phyloP scores from a whole-genome alignment of 352 stramenopile genomes.

The Globisporangium alternatum region DNA sequence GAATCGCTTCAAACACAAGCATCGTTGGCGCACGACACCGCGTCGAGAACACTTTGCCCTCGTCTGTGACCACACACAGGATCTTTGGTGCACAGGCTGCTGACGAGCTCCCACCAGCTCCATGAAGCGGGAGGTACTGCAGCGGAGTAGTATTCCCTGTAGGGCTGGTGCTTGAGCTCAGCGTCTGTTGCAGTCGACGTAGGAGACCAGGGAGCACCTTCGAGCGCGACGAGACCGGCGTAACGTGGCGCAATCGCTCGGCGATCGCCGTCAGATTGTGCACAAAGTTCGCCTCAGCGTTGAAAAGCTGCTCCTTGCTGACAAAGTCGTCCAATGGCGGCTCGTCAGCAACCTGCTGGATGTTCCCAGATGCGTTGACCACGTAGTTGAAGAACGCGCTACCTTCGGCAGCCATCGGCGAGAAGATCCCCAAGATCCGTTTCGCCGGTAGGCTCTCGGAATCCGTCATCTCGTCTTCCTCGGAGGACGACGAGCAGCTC shows the following conservation, averaged over 20 bases:
- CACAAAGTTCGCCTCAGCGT: slow-evolving; percentile 30
- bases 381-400: slow-evolving; percentile 5
- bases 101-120: neutral
- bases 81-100: slow-evolving; percentile 8
- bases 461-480: neutral
- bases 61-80: slow-evolving; percentile 25
- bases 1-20: slow-evolving; percentile 38
- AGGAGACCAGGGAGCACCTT: slow-evolving; percentile 17
- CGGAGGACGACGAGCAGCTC: neutral
- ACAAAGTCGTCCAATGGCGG: neutral
- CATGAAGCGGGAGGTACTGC: slow-evolving; percentile 21
- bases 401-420: slow-evolving; percentile 4
- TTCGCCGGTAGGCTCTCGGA: neutral
- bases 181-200: slow-evolving; percentile 17
- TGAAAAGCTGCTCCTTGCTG: slow-evolving; percentile 28
- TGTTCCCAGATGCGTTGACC: neutral
- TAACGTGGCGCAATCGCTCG: slow-evolving; percentile 26
- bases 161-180: neutral
- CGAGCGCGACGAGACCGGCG: slow-evolving; percentile 12
- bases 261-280: slow-evolving; percentile 31
- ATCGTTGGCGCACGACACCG: slow-evolving; percentile 29
- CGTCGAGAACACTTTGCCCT: slow-evolving; percentile 42
- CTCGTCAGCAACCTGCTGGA: neutral
- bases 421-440: slow-evolving; percentile 15
- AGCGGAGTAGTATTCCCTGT: neutral